Base-by-base conservation (phyloP, 805 yeast genomes). In the Monosporozyma solicola region DNA sequence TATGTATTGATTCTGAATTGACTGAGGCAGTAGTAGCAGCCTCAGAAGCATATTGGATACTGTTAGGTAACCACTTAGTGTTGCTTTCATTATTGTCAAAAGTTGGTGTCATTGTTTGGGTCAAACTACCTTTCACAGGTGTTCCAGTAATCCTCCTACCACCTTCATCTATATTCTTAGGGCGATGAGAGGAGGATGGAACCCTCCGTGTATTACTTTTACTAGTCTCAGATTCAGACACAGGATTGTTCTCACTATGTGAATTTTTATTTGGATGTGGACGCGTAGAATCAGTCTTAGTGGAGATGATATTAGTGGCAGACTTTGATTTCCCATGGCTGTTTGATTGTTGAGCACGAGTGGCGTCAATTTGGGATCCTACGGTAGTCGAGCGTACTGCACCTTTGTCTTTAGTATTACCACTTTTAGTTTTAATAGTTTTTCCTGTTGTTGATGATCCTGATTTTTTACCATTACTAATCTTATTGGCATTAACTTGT, bases 1-100 rank as follows among this genome's bases (percentile, higher is more conserved):
- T 70, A 11, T 77, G 74, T 3, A 70, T 59, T 31, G 60, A 63
- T 31, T 6, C 60, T 39, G 50, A 52, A 16, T 24, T 62, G 49
- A 39, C 58, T 1, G 44, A 15, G 1, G 24, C 29, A 4, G 51
- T 47, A 8, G 48, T 5, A 13, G 70, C 67, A 7, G 25, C 27
- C n/a, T 5, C 27, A 9, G 44, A 33, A 22, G 48, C 52, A 20
- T 33, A 35, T 15, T 47, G 37, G 13, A 51, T 41, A 32, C 33
- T 41, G 8, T 75, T 69, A 24, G 80, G 80, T 46, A 76, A 74
- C 52, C 54, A 51, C 27, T 31, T 29, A 6, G 8, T 25, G 33
- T 39, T 22, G 15, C 9, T 24, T n/a, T 24, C 46, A 43, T 2
- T n/a, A 5, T 43, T 29, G 22, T 20, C 15, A 9, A 24, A 5